Evolutionary conservation across 352 stramenopile species (phyloP).

Genomic region (Phytophthora kernoviae): DNA sequence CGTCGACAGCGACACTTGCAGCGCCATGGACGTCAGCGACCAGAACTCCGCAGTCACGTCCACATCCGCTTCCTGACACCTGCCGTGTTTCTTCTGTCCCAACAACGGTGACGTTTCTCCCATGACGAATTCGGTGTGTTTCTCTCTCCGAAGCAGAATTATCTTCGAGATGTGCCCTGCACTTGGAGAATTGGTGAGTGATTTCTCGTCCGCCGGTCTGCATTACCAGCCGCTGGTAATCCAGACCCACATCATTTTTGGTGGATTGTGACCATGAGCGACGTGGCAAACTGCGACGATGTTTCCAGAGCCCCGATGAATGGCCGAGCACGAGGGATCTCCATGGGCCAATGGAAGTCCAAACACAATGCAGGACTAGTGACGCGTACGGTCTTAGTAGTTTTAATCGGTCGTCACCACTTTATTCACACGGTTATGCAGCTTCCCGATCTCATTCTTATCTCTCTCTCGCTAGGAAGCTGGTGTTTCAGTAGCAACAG

Average conservation of each 20-base stretch:
- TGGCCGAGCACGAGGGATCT: too few relatives aligned
- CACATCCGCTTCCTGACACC: slow-evolving; percentile 30
- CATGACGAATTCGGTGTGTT: background rate
- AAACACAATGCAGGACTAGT: background rate
- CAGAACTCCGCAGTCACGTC: slow-evolving; percentile 50
- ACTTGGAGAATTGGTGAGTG: background rate
- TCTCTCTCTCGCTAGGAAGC: slow-evolving; percentile 4
- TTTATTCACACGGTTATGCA: background rate
- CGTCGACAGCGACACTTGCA: slow-evolving; percentile 65
- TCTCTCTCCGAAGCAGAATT: background rate
- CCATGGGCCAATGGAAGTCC: background rate
- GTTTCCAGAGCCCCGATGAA: too few relatives aligned
- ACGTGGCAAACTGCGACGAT: too few relatives aligned
- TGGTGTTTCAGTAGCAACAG: background rate
- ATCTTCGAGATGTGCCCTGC: background rate
- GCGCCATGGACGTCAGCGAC: slow-evolving; percentile 57
- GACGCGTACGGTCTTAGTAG: background rate
- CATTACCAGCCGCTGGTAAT: too few relatives aligned
- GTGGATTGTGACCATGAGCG: too few relatives aligned
- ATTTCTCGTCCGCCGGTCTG: background rate
- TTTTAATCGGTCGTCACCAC: background rate
- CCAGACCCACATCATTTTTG: too few relatives aligned
- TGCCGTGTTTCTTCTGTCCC: background rate
- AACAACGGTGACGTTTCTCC: background rate
- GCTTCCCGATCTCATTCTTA: background rate